phyloP scores from a whole-genome alignment of 345 rosid species.

The Melaleuca alternifolia region DNA sequence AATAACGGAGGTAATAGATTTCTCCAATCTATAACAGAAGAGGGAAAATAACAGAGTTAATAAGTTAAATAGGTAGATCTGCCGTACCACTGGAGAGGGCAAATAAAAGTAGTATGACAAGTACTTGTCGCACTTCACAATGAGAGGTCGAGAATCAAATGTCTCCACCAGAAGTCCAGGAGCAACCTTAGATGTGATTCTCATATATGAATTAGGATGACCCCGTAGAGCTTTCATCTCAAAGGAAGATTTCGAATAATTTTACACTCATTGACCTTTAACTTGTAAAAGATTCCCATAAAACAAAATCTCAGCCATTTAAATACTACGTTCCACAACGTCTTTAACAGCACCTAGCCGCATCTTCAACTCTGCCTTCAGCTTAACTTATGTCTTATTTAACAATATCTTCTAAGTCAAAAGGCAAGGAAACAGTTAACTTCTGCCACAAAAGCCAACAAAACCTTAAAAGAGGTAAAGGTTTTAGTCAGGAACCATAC shows the following conservation, averaged over 20 bases:
- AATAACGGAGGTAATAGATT: no score
- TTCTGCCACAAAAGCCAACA: background rate
- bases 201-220: background rate
- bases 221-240: background rate
- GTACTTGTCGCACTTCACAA: background rate
- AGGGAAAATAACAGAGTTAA: no score
- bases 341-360: background rate
- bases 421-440: background rate
- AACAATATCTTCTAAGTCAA: background rate
- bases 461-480: background rate
- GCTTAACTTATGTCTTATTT: background rate
- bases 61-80: no score
- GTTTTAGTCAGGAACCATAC: slow-evolving; percentile 3
- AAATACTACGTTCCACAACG: background rate
- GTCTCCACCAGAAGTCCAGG: background rate
- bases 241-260: no score
- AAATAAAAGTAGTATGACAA: no score
- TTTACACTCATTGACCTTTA: no score
- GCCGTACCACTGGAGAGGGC: no score
- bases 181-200: background rate
- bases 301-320: background rate
- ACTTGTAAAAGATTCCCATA: no score
- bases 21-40: no score
- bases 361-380: no score
- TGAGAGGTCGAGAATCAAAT: background rate